These are phyloP conservation scores for Suillus bovinus DNA, from an alignment of 768 basidiomycete genomes.

Conservation along the genomic window DNA sequence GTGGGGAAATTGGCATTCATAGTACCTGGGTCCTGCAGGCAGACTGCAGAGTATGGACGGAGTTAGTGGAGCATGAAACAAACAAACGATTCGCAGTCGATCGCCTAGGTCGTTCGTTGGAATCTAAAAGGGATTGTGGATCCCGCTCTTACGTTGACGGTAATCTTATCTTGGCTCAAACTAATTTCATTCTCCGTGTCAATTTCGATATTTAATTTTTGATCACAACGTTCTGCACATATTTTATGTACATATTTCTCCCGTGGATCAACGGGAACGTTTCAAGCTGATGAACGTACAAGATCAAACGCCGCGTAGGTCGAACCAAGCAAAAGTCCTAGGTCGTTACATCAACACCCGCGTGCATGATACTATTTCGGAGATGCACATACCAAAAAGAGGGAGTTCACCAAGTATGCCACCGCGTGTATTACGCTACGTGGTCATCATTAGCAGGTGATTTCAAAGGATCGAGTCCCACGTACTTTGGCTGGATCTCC, in stretches of 20 bases:
- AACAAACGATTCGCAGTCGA: not conserved
- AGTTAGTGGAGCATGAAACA: slow-evolving; percentile 2
- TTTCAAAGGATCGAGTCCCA: not conserved
- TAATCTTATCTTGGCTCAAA: not conserved
- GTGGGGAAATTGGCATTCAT: slow-evolving; percentile 30
- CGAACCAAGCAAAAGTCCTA: slow-evolving; percentile 20
- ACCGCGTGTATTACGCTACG: slow-evolving; percentile 18
- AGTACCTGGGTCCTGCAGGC: slow-evolving; percentile 1
- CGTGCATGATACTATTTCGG: not conserved
- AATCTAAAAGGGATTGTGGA: not conserved
- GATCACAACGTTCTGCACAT: not conserved
- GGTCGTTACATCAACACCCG: not conserved
- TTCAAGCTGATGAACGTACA: slow-evolving; percentile 11
- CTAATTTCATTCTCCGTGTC: not conserved
- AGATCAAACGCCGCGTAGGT: slow-evolving; percentile 18
- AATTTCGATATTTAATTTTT: not conserved
- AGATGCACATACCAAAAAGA: slow-evolving; percentile 15
- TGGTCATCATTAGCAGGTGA: not conserved
- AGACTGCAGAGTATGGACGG: not conserved
- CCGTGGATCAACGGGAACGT: not conserved
- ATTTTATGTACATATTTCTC: not conserved
- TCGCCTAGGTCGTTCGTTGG: slow-evolving; percentile 1
- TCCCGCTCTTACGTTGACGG: not conserved
- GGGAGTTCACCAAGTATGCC: slow-evolving; percentile 16
- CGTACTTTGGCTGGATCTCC: slow-evolving; percentile 41